These are phyloP conservation scores for Fusarium austroafricanum DNA, from an alignment of 2,329 filamentous ascomycete genomes.

Conservation along the genomic window DNA sequence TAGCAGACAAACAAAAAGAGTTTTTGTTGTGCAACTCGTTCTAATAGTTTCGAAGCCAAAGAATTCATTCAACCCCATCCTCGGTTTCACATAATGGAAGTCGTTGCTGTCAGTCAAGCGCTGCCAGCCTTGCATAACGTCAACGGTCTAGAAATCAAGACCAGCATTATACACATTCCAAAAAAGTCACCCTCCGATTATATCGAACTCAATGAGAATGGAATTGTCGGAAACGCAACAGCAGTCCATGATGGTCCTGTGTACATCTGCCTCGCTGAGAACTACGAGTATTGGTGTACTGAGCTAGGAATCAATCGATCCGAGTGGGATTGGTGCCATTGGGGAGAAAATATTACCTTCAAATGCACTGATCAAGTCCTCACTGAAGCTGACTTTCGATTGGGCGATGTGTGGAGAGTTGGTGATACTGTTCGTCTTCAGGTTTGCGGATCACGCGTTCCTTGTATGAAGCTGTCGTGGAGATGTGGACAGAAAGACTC, in stretches of 20 bases:
- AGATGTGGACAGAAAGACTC: conserved; percentile 18
- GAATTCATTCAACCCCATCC: too few relatives aligned
- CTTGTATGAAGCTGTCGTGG: conserved; percentile 20
- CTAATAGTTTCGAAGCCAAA: too few relatives aligned
- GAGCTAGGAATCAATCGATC: conserved; percentile 4
- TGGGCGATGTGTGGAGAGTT: conserved; percentile 13
- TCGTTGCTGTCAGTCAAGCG: conserved; percentile 2
- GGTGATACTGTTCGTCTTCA: conserved; percentile 9
- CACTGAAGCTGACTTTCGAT: conserved; percentile 4
- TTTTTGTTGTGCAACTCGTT: too few relatives aligned
- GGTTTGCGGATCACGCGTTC: conserved; percentile 13
- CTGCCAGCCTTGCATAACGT: not conserved
- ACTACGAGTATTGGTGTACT: conserved; percentile 17
- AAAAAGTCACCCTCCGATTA: not conserved
- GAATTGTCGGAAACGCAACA: conserved; percentile 1
- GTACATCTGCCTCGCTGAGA: conserved; percentile 18
- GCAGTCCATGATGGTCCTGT: conserved; percentile 15
- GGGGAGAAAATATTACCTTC: conserved; percentile 18
- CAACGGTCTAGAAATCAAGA: conserved; percentile 13
- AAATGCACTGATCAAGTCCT: not conserved
- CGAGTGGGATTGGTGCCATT: conserved; percentile 20
- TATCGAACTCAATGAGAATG: not conserved
- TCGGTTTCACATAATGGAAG: not conserved
- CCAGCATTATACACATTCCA: conserved; percentile 7
- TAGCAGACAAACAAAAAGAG: too few relatives aligned